Percentiles rank a stretch among this genome's conserved stretches.
Conservation (phyloP, 768 basidiomycete genomes). For the Coprinopsis sp. region DNA sequence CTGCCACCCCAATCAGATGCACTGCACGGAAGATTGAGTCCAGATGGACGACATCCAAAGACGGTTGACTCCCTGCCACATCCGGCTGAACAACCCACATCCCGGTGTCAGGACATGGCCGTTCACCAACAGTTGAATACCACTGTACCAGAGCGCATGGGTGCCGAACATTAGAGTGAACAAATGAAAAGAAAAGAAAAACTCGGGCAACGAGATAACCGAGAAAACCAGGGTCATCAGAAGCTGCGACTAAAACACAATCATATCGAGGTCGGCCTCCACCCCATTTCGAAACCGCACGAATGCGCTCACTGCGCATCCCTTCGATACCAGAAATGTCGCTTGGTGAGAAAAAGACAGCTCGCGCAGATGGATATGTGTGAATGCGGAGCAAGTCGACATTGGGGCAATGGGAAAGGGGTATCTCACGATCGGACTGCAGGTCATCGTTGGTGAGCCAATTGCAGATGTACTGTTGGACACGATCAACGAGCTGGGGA, state of each 20-base stretch:
- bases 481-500: no score
- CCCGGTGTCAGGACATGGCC: conserved; percentile 22
- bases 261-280: not conserved
- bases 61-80: not conserved
- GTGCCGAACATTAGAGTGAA: no score
- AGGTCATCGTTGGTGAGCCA: no score
- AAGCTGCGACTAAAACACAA: not conserved
- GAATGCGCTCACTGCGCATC: not conserved
- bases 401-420: not conserved
- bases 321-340: conserved; percentile 1
- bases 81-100: conserved; percentile 16
- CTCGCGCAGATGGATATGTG: not conserved
- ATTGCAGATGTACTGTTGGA: no score
- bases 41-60: conserved; percentile 9
- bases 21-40: conserved; percentile 10
- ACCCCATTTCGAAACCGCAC: not conserved
- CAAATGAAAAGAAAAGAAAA: conserved; percentile 7
- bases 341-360: conserved; percentile 2
- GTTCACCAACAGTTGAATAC: conserved; percentile 15
- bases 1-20: conserved; percentile 10
- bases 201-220: not conserved
- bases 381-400: not conserved
- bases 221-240: not conserved
- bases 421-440: not conserved
- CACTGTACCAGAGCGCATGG: conserved; percentile 29